Percentiles rank a stretch among this genome's conserved stretches.
These are phyloP conservation scores for Coniochaeta sp. DNA, from an alignment of 2,329 filamentous ascomycete species.

Conservation along the genomic window DNA sequence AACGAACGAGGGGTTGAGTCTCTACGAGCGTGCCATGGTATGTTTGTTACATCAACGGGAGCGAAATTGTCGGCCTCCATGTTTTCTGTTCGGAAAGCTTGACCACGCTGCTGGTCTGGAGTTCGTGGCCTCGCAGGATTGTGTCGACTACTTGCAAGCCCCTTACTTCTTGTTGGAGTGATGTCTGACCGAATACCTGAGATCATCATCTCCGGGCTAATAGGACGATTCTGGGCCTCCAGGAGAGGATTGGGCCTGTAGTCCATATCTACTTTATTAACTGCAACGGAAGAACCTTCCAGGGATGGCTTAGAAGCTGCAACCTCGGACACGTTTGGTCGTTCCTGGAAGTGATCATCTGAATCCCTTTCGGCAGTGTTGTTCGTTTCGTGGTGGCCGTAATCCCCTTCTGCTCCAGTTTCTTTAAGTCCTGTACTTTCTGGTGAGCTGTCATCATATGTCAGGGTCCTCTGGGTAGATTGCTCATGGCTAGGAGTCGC, in stretches of 20 bases:
- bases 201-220: background rate
- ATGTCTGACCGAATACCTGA: background rate
- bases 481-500: background rate
- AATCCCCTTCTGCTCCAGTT: background rate
- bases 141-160: constrained; percentile 20
- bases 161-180: background rate
- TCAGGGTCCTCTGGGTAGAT: background rate
- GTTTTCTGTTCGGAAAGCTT: background rate
- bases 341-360: background rate
- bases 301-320: background rate
- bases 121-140: constrained; percentile 13
- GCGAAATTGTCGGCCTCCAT: constrained; percentile 9
- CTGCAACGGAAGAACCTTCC: background rate
- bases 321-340: background rate
- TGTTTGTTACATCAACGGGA: constrained; percentile 21
- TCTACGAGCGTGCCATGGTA: constrained; percentile 20
- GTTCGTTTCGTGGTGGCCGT: background rate
- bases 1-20: constrained; percentile 25
- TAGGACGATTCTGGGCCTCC: background rate
- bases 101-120: constrained; percentile 2
- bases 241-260: background rate
- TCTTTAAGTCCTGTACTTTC: background rate
- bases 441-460: background rate
- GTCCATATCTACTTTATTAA: background rate
- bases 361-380: background rate